Evolutionary conservation across 495 filamentous ascomycete genomes (phyloP), one percentile per base, ranked within the genome.

Genomic region (Talaromyces adpressus): DNA sequence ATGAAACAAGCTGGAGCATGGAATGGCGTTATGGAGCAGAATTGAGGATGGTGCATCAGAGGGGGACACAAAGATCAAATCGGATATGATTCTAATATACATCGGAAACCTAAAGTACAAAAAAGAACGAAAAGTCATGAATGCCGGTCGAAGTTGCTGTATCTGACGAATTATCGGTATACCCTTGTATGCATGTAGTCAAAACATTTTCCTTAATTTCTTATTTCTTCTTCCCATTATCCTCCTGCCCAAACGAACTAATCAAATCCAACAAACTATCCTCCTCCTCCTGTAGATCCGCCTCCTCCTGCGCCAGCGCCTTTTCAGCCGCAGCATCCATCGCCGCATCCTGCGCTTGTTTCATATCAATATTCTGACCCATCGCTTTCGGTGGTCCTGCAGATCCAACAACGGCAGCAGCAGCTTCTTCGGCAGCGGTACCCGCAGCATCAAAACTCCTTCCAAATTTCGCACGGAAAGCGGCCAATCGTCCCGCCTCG

Each of bases 401-500:
- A 8, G 47, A 52, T 49, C 16, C 36, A 14, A n/a, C n/a, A 6
- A 20, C 60, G 12, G 63, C 54, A 59, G 41, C 67, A 47, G 62
- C 64, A 16, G 25, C 70, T 23, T 67, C 68, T 45, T 63, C 73
- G 14, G 67, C 70, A 51, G 59, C 67, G 18, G 69, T 66, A 56
- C 72, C 73, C 62, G 78, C 84, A 23, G 81, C 80, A 81, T 98
- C 94, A 81, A 87, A 98, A 23, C 85, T 85, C 23, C 90, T 77
- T 27, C 94, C 94, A 80, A 91, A 98, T 62, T 87, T 83, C 64
- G 82, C 81, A 59, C 94, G 80, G 81, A 98, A 98, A 39, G 91
- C 89, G 58, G 85, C 87, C 68, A 98, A 74, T 70, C 90, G 87
- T 29, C 94, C 94, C 23, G 94, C 95, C 85, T 98, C 94, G 71